A percentile compares a stretch with the other conserved stretches of the same genome.
These are phyloP conservation scores for Schizothecium vesticola DNA, from an alignment of 495 filamentous ascomycete species.

Conservation along the genomic window DNA sequence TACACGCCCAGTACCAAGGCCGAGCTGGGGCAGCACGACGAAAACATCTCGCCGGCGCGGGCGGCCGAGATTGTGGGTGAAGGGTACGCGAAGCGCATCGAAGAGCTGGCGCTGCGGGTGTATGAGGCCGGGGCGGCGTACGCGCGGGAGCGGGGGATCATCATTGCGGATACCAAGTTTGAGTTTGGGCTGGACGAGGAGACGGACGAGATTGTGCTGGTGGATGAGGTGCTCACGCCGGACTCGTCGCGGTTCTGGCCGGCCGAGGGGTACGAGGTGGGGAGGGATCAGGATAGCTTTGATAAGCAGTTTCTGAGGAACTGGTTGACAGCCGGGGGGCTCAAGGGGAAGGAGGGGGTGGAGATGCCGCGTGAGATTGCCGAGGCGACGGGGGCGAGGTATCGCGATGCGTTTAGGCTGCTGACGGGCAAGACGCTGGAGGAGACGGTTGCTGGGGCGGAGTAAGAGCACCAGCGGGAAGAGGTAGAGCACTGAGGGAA, in stretches of 20 bases:
- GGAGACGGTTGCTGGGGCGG: slow-evolving; percentile 25
- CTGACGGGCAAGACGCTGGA: slow-evolving; percentile 42
- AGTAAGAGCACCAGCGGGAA: slow-evolving; percentile 2
- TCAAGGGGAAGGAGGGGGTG: slow-evolving; percentile 64
- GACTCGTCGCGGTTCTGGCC: slow-evolving; percentile 90
- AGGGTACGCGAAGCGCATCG: slow-evolving; percentile 67
- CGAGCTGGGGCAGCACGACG: slow-evolving; percentile 73
- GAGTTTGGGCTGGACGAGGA: slow-evolving; percentile 65
- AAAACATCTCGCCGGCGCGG: slow-evolving; percentile 78
- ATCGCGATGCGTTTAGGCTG: slow-evolving; percentile 38
- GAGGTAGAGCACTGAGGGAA: neutral
- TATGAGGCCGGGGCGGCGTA: slow-evolving; percentile 72
- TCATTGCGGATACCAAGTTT: slow-evolving; percentile 66
- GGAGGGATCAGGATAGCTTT: slow-evolving; percentile 69
- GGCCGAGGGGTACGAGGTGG: slow-evolving; percentile 63
- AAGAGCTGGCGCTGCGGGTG: slow-evolving; percentile 62
- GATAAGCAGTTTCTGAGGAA: slow-evolving; percentile 91
- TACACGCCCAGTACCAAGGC: slow-evolving; percentile 94
- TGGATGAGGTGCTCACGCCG: slow-evolving; percentile 87
- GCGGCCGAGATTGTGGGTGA: slow-evolving; percentile 66
- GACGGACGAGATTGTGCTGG: slow-evolving; percentile 70
- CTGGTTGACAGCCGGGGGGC: slow-evolving; percentile 68
- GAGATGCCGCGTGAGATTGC: slow-evolving; percentile 63
- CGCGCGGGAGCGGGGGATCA: slow-evolving; percentile 73
- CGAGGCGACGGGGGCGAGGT: slow-evolving; percentile 53